These are phyloP conservation scores for Podospora comata DNA, from an alignment of 495 filamentous ascomycete genomes.

Conservation along the genomic window DNA sequence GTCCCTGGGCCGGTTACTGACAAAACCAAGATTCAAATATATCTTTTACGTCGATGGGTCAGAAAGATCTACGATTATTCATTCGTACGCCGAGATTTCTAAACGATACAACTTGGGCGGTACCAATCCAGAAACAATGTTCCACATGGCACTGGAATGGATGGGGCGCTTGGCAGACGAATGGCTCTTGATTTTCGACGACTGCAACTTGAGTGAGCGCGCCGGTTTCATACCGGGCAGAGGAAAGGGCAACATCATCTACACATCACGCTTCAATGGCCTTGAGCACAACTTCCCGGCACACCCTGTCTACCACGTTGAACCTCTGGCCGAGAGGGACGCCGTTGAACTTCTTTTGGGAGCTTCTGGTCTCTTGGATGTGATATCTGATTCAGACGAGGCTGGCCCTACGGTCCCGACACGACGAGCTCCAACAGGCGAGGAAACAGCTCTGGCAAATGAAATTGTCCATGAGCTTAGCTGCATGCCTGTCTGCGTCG, in stretches of 20 bases:
- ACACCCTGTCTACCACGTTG: conserved; percentile 11
- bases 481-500: no score
- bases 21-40: conserved; percentile 11
- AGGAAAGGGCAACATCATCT: conserved; percentile 27
- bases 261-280: conserved; percentile 15
- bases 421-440: no score
- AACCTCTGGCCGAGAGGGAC: conserved; percentile 12
- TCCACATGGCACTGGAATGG: conserved; percentile 4
- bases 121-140: no score
- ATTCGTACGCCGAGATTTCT: no score
- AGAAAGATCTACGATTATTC: no score
- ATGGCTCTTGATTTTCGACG: conserved; percentile 28
- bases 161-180: conserved; percentile 16
- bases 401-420: conserved; percentile 1
- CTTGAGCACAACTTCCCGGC: neutral
- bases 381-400: no score
- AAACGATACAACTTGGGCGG: no score
- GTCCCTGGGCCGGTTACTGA: no score
- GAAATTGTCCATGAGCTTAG: conserved; percentile 11
- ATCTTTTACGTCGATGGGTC: conserved; percentile 26
- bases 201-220: conserved; percentile 7
- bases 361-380: neutral
- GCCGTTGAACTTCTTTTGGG: conserved; percentile 21
- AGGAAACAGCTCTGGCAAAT: no score
- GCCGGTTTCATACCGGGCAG: conserved; percentile 7